Evolutionary conservation across 805 yeast genomes (phyloP), one percentile per base, ranked within the genome.

Genomic region (Kregervanrija delftensis): DNA sequence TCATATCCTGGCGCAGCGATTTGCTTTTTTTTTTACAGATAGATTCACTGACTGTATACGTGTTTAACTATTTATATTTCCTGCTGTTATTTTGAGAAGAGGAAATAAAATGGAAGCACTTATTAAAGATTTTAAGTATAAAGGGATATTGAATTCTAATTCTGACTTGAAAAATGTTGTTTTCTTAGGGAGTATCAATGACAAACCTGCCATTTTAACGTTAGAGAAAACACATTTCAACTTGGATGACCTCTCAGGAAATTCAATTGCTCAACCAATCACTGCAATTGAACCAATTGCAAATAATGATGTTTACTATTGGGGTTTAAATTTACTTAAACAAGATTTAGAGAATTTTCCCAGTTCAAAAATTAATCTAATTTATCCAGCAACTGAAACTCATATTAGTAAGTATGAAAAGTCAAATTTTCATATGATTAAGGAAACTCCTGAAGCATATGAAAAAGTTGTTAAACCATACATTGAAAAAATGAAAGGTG

Each of bases 301-400:
- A n/a, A 60, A 67, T 12, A 93, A 91, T 60, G 97, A 88, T 54
- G 80, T 90, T 1, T 91, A 91, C 58, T 73, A 73, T 49, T 91
- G 98, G 97, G 86, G 87, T 11, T 61, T 76, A 39, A 33, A 43
- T 1, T 61, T 73, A 1, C 51, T 83, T 36, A 53, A 53, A 3
- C 82, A 77, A 49, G 67, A 72, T 40, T 48, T 78, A n/a, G 67
- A 65, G 0, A 51, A 54, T 0, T 54, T 54, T 4, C 86, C 95
- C 1, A 73, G 79, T 1, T 81, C 82, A 12, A 89, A 90, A 57
- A 54, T 87, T 44, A 88, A 83, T 53, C 54, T 91, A 45, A 81
- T 91, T 22, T 88, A 77, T 60, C 99, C 99, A 1, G 98, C 98
- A 0, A 84, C 96, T 0, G 81, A 78, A 40, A 76, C 81, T 3